Conservation (phyloP, 2,329 filamentous ascomycete species). For the Arthrobotrys entomopaga region DNA sequence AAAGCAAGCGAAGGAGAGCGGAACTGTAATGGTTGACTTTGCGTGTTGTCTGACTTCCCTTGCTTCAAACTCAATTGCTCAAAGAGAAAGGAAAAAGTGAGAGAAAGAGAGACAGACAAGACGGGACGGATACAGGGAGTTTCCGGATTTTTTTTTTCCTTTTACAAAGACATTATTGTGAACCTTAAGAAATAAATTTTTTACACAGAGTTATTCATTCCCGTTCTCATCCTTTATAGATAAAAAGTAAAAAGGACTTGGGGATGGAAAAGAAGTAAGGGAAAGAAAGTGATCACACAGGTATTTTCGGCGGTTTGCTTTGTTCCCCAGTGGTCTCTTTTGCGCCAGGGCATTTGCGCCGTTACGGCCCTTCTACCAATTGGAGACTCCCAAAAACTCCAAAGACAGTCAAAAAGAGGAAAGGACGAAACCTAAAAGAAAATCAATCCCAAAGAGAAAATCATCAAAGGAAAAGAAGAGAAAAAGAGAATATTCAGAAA, state of each 20-base stretch:
- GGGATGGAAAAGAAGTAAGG: neutral
- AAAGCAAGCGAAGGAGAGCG: constrained; percentile 5
- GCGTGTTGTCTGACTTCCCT: neutral
- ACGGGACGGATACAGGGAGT: neutral
- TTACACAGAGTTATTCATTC: neutral
- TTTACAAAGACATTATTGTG: neutral
- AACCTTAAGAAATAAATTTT: neutral
- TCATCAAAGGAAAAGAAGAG: constrained; percentile 15
- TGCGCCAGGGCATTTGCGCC: constrained; percentile 29
- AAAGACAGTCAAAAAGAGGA: constrained; percentile 24
- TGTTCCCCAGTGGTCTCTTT: constrained; percentile 1
- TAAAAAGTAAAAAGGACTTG: neutral
- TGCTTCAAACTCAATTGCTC: neutral
- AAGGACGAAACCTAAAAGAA: constrained; percentile 30
- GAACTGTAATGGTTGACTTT: neutral
- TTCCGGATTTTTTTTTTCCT: neutral
- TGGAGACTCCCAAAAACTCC: constrained; percentile 52
- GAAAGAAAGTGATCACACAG: constrained; percentile 17
- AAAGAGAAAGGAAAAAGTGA: neutral
- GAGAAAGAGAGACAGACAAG: neutral
- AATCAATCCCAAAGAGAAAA: constrained; percentile 21
- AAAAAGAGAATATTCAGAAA: constrained; percentile 8
- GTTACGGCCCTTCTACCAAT: constrained; percentile 33
- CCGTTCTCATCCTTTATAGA: neutral
- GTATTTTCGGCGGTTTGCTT: constrained; percentile 29